These are phyloP conservation scores for Colletotrichum sp. DNA, from an alignment of 2,329 filamentous ascomycete genomes.

Conservation along the genomic window DNA sequence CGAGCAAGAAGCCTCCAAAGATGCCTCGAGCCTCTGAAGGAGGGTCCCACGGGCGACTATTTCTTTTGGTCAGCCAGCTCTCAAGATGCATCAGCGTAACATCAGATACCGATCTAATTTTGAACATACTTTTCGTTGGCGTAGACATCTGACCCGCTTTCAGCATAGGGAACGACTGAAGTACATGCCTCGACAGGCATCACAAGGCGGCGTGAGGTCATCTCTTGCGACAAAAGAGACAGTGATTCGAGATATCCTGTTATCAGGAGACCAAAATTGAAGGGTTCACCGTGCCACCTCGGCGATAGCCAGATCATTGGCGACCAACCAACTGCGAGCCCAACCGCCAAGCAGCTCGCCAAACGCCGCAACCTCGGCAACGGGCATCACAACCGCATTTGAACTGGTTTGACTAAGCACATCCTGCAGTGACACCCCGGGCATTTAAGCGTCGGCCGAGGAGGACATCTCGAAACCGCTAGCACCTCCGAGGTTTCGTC, in stretches of 20 bases:
- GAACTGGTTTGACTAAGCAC: not conserved
- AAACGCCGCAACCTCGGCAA: not conserved
- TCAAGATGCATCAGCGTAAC: not conserved
- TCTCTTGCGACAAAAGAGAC: not conserved
- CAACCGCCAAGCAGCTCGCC: not conserved
- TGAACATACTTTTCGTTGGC: not conserved
- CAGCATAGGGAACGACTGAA: not conserved
- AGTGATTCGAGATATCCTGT: not conserved
- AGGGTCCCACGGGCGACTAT: not conserved
- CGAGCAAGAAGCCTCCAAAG: not conserved
- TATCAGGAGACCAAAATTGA: not conserved
- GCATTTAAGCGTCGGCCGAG: not conserved
- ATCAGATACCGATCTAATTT: fast-evolving
- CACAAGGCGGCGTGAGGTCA: not conserved
- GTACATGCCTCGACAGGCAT: not conserved
- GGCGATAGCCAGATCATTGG: not conserved
- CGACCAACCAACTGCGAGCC: not conserved
- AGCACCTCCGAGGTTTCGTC: not conserved
- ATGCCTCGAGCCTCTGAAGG: not conserved
- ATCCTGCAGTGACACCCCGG: not conserved
- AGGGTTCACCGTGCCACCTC: not conserved
- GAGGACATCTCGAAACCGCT: not conserved
- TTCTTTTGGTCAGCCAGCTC: not conserved
- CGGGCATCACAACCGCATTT: not conserved
- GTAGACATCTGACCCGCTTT: not conserved